A percentile compares a stretch with the other conserved stretches of the same genome.
These are phyloP conservation scores for Eucalyptus urophylla DNA, from an alignment of 345 rosid genomes.

Conservation along the genomic window DNA sequence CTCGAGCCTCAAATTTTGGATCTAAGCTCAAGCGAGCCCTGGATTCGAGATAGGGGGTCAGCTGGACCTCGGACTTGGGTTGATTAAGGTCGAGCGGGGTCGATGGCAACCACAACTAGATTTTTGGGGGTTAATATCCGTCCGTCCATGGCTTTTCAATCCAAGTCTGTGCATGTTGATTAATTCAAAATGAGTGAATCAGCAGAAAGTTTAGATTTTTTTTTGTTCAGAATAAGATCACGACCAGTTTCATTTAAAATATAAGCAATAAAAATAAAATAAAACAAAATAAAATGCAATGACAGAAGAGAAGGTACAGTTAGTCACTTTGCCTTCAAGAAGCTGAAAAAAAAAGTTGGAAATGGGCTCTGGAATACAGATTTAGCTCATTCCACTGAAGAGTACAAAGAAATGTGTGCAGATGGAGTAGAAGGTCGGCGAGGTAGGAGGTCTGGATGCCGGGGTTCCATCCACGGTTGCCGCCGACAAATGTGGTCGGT, in stretches of 20 bases:
- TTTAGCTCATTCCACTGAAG: not conserved
- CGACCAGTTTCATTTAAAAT: too few relatives aligned
- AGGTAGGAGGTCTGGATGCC: not conserved
- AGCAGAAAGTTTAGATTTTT: too few relatives aligned
- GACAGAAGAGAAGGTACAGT: accelerated
- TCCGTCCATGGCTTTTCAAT: too few relatives aligned
- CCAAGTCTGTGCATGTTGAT: too few relatives aligned
- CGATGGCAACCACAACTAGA: not conserved
- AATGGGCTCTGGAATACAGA: too few relatives aligned
- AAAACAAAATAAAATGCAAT: too few relatives aligned
- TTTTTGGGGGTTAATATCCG: not conserved
- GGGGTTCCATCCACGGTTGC: not conserved
- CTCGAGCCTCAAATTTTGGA: not conserved
- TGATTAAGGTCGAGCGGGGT: not conserved
- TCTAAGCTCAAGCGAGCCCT: not conserved
- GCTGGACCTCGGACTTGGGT: not conserved
- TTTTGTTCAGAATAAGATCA: too few relatives aligned
- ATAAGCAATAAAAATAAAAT: too few relatives aligned
- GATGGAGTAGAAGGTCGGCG: not conserved
- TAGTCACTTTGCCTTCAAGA: too few relatives aligned
- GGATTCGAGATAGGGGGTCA: not conserved
- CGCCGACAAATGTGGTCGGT: too few relatives aligned
- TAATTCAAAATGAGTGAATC: too few relatives aligned
- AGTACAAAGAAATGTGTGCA: not conserved
- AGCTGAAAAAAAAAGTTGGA: too few relatives aligned